phyloP scores from a whole-genome alignment of 2,329 filamentous ascomycete species.

The Chalaropsis ovoidea region DNA sequence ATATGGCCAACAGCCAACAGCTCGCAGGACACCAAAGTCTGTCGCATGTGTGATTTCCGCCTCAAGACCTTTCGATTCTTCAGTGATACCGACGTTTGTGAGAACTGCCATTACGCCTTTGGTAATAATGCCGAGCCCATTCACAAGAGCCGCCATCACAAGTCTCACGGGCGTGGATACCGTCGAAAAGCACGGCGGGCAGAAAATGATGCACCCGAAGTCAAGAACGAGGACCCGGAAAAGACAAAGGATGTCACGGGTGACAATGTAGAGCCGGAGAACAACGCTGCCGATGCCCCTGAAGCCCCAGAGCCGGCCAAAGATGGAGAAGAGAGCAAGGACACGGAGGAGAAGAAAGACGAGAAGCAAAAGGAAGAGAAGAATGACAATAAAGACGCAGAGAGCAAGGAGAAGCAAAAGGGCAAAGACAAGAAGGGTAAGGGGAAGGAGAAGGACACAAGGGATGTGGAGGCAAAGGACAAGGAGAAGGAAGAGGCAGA shows the following conservation, averaged over 20 bases:
- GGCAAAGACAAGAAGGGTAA: slow-evolving; percentile 1
- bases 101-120: slow-evolving; percentile 10
- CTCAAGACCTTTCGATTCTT: not conserved
- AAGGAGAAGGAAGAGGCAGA: not conserved
- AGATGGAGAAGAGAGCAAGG: not conserved
- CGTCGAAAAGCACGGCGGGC: not conserved
- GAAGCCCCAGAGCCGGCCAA: not conserved
- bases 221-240: not conserved
- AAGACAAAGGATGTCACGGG: not conserved
- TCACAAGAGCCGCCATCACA: not conserved
- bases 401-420: not conserved
- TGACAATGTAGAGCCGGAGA: not conserved
- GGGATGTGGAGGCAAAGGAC: not conserved
- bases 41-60: not conserved
- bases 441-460: not conserved
- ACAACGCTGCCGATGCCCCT: not conserved
- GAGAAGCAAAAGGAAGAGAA: slow-evolving; percentile 1
- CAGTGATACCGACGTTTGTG: not conserved
- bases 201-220: not conserved
- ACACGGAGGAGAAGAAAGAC: not conserved
- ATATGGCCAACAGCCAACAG: not conserved
- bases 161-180: not conserved
- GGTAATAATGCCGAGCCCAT: not conserved
- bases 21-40: not conserved
- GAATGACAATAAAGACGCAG: not conserved